Conservation (phyloP, 139 green algal genomes). For the Chlamydomonas urium region DNA sequence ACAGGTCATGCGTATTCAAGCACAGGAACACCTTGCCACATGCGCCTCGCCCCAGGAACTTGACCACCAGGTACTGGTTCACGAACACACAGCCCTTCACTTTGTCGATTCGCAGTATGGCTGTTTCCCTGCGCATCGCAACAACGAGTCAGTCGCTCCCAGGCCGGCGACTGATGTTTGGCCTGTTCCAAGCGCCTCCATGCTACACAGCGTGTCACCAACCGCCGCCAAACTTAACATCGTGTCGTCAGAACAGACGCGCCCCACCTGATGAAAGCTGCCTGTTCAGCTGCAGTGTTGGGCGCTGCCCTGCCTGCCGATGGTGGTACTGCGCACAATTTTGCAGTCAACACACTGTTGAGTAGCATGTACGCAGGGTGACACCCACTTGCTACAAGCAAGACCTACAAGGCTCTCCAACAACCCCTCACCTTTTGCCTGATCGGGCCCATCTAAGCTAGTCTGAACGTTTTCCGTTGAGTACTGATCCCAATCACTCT, state of each 20-base stretch:
- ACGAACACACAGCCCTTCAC: constrained; percentile 73
- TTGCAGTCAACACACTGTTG: not conserved
- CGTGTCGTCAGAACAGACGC: not conserved
- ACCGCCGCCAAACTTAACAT: not conserved
- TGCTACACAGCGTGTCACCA: not conserved
- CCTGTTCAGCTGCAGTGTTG: not conserved
- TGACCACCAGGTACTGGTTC: constrained; percentile 82
- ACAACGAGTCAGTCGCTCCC: not conserved
- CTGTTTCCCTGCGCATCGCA: constrained; percentile 46
- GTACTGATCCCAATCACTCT: constrained; percentile 37
- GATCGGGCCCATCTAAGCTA: not conserved
- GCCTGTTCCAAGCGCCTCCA: not conserved
- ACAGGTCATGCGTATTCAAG: constrained; percentile 67
- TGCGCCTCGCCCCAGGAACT: constrained; percentile 71
- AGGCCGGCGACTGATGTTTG: not conserved
- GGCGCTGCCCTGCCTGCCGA: not conserved
- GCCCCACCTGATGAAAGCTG: not conserved
- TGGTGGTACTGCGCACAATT: not conserved
- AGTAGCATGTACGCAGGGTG: not conserved
- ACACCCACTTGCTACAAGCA: too few relatives aligned
- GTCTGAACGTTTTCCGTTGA: constrained; percentile 16
- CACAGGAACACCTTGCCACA: constrained; percentile 79
- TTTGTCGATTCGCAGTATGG: constrained; percentile 59
- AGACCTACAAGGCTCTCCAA: too few relatives aligned
- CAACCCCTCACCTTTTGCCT: too few relatives aligned